Base-by-base conservation (phyloP, 1,284 basidiomycete species). In the Sporisorium graminicola region DNA sequence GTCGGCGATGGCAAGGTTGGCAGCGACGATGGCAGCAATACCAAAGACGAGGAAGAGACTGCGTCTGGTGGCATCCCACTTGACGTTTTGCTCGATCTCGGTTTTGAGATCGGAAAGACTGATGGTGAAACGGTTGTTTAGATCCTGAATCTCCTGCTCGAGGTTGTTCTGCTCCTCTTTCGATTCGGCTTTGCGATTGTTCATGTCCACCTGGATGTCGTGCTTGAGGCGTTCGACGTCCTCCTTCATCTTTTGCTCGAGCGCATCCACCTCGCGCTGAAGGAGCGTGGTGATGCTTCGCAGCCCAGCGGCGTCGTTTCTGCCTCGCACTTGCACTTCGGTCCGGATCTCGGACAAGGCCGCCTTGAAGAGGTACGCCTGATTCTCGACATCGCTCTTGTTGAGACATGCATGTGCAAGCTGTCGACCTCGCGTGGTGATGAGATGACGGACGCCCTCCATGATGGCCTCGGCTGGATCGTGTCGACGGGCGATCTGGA, bases 151-250 rank as follows among this genome's bases (percentile, higher is more conserved):
- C 33, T 89, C 88, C 66, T 98, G 92, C 80, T 96, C 95, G 79
- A 92, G 91, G 49, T 89, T 89, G 87, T 97, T 98, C 77, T 93
- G 86, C 65, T 97, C 94, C 14, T 91, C 90, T 83, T 92, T 93
- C n/a, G 92, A 90, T 85, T 99, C 97, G 77, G 92, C 93, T 87
- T 96, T 98, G 66, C 95, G 89, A 74, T 91, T 94, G 84, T 97
- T 95, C 79, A 98, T 89, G 66, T 99, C 96, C 89, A 99, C 94
- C 86, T 98, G 94, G 65, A 96, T 93, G 82, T 98, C 95, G 83
- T 98, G 95, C 86, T 94, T 95, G 81, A 99, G 88, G 40, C 90
- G 92, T 26, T 90, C 90, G 46, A 99, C 88, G 81, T 97, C 94
- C 86, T 98, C 94, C 86, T 96, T 96, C 91, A 99, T 93, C 86